Base-by-base conservation (phyloP, 2,329 filamentous ascomycete species). In the Peltaster fructicola region DNA sequence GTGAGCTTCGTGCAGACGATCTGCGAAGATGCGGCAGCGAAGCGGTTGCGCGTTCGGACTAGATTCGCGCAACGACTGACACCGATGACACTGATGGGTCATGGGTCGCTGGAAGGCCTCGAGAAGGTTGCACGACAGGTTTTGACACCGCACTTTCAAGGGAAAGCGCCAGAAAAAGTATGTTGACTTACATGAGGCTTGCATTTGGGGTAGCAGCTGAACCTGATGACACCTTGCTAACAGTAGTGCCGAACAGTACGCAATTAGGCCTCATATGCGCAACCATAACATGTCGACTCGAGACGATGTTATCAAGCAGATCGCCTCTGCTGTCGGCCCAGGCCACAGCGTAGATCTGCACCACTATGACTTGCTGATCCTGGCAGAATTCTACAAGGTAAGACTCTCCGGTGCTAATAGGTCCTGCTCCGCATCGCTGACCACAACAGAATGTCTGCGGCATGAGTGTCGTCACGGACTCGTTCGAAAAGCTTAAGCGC, bases 301-400 rank as follows among this genome's bases (percentile, higher is more conserved):
- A 30, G 66, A 73, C 34, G 57, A 57, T 10, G 60, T 85, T 23
- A 85, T 88, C 48, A 68, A 73, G 40, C 66, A 64, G 34, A 63
- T 85, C 34, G 79, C 77, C 4, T 54, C 58, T 18, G 53, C 72
- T 15, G 65, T 82, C 32, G 68, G 70, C 24, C 54, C 61, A 7
- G 61, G 61, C 18, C 79, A 88, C 51, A 75, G 72, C 41, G 80
- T 88, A 30, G 70, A 84, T 40, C 63, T 90, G n/a, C 66, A 61
- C 23, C 64, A 61, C n/a, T 77, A 78, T 16, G 77, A 85, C 52
- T 68, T 79, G 44, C 67, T 84, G 15, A 73, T 88, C 37, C 53
- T 85, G 32, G 68, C 88, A 29, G 78, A 88, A 40, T 64, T 88
- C 29, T 85, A 76, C 48, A 71, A 81, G 65, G 78, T 79, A 61